Base-by-base conservation (phyloP, 2,329 filamentous ascomycete species). In the Cladosporium sp. region DNA sequence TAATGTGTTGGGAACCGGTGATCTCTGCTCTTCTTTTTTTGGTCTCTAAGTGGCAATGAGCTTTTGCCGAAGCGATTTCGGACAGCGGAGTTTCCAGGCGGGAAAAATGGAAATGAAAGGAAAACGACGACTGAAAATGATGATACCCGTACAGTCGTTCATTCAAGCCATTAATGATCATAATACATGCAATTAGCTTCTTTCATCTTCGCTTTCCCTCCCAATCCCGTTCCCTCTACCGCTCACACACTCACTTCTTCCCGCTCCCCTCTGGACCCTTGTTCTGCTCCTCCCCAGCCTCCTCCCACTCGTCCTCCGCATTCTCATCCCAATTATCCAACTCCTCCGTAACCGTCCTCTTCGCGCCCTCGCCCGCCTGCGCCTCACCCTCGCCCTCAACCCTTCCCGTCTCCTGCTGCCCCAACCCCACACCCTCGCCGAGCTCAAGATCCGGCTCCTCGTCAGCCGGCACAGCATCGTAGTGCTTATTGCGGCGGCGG, bases 281-380 rank as follows among this genome's bases (percentile, higher is more conserved):
- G 6, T 61, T 56, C n/a, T 55, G 56, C 16, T 35, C 50, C 64
- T 37, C 63, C 66, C 43, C 81, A 31, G 82, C 81, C 2, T 80
- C 78, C 48, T 85, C 82, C 83, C 82, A 86, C 35, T 52, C 49
- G 61, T 84, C 81, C 54, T 82, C 80, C 1, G 75, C 79, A 69
- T 95, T 93, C 72, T 95, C 91, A 65, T 95, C 90, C 90, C 91
- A 95, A 60, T 92, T 89, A 66, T 95, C 91, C 7, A 95, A 80
- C 72, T 95, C 88, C 54, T 92, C 81, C 61, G 95, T 90, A 16
- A 95, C 68, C 65, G 73, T 14, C 85, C 85, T 31, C 79, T 82
- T 68, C 88, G 86, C 58, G 87, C 86, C 38, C 66, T 71, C 28
- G 64, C 74, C 18, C 69, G 64, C 65, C 10, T 63, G 65, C 4